Evolutionary conservation across 108 stramenopile genomes (phyloP).

Genomic region (Pseudonitzschia delicatissima): DNA sequence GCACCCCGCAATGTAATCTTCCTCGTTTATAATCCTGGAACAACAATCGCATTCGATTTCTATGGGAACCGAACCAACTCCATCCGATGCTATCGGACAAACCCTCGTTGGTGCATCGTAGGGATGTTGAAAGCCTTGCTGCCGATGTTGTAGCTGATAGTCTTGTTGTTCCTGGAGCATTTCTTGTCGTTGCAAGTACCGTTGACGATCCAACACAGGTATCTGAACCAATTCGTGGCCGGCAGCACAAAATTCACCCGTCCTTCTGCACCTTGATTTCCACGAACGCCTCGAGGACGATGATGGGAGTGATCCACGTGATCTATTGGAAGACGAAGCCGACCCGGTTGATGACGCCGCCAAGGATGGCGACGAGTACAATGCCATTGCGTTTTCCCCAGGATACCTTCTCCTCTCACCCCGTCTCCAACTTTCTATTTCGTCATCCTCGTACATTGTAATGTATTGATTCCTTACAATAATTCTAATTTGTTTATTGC

Average conservation of each 20-base stretch:
- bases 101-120: background rate
- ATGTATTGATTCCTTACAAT: background rate
- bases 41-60: slow-evolving; percentile 36
- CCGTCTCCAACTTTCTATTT: background rate
- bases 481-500: no score
- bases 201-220: slow-evolving; percentile 14
- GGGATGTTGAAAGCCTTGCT: background rate
- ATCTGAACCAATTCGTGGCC: slow-evolving; percentile 20
- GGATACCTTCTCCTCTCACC: background rate
- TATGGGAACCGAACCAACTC: background rate
- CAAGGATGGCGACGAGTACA: background rate
- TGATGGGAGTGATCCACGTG: background rate
- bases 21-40: slow-evolving; percentile 11
- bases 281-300: background rate
- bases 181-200: slow-evolving; percentile 22
- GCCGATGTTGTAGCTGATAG: background rate
- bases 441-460: background rate
- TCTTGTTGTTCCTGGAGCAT: background rate
- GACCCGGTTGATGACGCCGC: background rate
- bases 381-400: background rate
- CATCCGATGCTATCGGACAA: background rate
- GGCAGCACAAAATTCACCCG: slow-evolving; percentile 18
- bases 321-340: background rate
- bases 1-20: slow-evolving; percentile 25
- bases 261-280: slow-evolving; percentile 2